Evolutionary conservation across 2,329 filamentous ascomycete species (phyloP), one percentile per base, ranked within the genome.

Genomic region (Cytospora paraplurivora): DNA sequence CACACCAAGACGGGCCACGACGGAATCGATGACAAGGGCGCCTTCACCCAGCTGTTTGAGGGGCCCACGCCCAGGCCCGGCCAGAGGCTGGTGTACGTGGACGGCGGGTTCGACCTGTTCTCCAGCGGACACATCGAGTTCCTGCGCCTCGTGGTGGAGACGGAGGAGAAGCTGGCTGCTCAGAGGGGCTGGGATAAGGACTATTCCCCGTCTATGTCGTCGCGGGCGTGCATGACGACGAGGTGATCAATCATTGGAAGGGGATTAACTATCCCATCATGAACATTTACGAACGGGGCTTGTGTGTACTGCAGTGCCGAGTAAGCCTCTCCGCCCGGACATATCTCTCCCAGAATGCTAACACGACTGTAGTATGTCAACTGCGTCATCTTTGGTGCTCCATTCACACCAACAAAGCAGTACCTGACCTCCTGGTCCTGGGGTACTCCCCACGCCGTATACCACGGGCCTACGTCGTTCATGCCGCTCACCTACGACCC

Each of bases 241-340:
- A 90, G 68, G 93, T 96, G 65, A 96, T 99, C 76, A 99, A 99
- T 77, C 82, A 89, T 71, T 96, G 93, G 90, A 98, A 98, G 78
- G 94, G 95, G 41, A 84, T 97, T 71, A 99, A 99, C 79, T 99
- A 97, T 74, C 95, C 95, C 33, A 98, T 99, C 78, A 99, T 99
- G 95, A 99, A 98, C 80, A 93, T 97, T 63, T 97, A 94, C 72
- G 95, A 99, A 81, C 89, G 95, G 50, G 93, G 93, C 1, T 86
- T 99, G 27, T 99, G 95, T 74, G 94, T 98, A 35, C 80, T 98
- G 67, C 95, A 99, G 73, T 99, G 95, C 81, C 90, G 90, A 76
- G 92, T 94, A 81, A 71, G 85, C 75, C 27, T 8, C 12, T 35
- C 55, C 15, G 12, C 37, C 15, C 27, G 27, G 27, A 27, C 27